Percentiles rank a stretch among this genome's conserved stretches.
Evolutionary conservation across 148 eudicot species (phyloP).

Genomic region (Rhododendron ferrugineum): DNA sequence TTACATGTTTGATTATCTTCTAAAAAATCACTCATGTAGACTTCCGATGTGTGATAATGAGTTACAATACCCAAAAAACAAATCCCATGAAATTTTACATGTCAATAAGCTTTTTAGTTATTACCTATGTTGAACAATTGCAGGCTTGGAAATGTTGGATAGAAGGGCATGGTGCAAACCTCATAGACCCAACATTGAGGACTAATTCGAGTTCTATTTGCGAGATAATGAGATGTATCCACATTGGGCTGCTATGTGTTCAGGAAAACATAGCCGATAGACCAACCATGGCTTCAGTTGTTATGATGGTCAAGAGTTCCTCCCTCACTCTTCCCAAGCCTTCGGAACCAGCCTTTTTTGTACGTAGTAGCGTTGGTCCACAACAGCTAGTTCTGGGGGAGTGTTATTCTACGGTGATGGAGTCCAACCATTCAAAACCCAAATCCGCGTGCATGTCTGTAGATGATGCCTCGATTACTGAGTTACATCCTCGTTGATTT

Average conservation of each 20-base stretch:
- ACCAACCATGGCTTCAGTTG: slow-evolving; percentile 23
- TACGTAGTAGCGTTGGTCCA: background rate
- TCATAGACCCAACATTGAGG: slow-evolving; percentile 23
- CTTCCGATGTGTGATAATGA: too few relatives aligned
- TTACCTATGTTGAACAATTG: background rate
- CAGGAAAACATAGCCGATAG: slow-evolving; percentile 22
- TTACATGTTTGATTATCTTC: too few relatives aligned
- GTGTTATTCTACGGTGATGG: background rate
- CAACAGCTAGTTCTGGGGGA: slow-evolving; percentile 1
- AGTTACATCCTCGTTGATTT: slow-evolving; percentile 18
- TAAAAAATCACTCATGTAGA: too few relatives aligned
- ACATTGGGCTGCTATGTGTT: slow-evolving; percentile 25
- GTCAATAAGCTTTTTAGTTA: background rate
- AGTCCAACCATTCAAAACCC: background rate
- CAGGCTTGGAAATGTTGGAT: slow-evolving; percentile 44
- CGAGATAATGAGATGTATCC: slow-evolving; percentile 29
- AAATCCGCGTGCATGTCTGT: slow-evolving; percentile 6
- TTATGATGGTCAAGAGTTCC: slow-evolving; percentile 20
- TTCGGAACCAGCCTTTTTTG: slow-evolving; percentile 20
- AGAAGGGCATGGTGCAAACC: slow-evolving; percentile 7
- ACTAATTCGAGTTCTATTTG: background rate
- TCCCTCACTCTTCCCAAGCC: slow-evolving; percentile 26
- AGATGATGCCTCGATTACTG: slow-evolving; percentile 22
- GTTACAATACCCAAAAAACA: too few relatives aligned
- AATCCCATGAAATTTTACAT: background rate